Base-by-base conservation (phyloP, 345 rosid species). In the Syzygium grande region DNA sequence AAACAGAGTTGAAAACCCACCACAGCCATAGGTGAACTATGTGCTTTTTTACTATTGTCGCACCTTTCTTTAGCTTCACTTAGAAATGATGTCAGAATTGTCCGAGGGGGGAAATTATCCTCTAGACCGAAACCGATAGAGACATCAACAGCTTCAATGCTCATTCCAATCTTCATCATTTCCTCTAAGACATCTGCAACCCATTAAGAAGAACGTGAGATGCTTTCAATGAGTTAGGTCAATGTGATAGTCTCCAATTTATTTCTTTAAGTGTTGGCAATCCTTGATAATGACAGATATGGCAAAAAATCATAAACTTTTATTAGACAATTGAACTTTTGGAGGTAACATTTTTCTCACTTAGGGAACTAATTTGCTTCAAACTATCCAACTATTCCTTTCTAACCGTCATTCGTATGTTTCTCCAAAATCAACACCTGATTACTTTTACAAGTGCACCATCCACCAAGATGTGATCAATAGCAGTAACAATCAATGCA, bases 111-210 rank as follows among this genome's bases (percentile, higher is more conserved):
- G 89, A 92, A 92, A 90, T 86, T 93, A 56, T 93, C 94, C 88
- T 93, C 97, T 84, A 95, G 87, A 49, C 92, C 93, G 52, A 97
- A 95, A 87, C 90, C 89, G 59, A 85, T 88, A 80, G 93, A 93
- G 85, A 94, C 85, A 88, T 95, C 96, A 84, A 94, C 91, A 86
- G 98, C 97, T 87, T 95, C 93, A n/a, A 93, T 85, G 88, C 90
- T 91, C 92, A 89, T 89, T 80, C 94, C 93, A 80, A 87, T 91
- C 92, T 90, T 94, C 90, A 90, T 91, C 94, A 91, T 90, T 89
- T 87, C 88, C 86, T 91, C 92, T 86, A 95, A 88, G 65, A 95
- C 88, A 88, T 88, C 99, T 96, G 93, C 84, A 68, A 89, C 59
- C 80, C 80, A 73, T 73, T 73, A 73, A 73, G 80, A 38, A 73